Base-by-base conservation (phyloP, 2,329 filamentous ascomycete species). In the Monilinia laxa region DNA sequence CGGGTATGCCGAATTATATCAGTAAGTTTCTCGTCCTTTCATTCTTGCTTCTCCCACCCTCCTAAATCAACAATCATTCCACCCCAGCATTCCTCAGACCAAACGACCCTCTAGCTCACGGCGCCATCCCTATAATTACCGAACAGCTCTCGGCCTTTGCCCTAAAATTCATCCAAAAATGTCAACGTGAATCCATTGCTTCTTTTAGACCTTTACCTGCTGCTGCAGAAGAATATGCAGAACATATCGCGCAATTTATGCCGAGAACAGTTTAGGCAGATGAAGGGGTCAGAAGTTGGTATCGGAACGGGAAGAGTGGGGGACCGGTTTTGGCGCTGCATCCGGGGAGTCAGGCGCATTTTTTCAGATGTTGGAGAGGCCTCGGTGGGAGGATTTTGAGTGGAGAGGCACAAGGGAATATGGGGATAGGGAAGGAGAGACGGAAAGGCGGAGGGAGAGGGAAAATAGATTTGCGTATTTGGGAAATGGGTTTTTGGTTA, bases 91-190 rank as follows among this genome's bases (percentile, higher is more conserved):
- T 74, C 23, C 70, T 76, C 49, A 75, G 75, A 1, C 76, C 76
- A 2, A 77, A 77, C 40, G 71, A 69, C 2, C 72, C 72, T 4
- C 68, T 77, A 59, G 75, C 73, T 7, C 74, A 76, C 51, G 76
- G 75, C 40, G 73, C 70, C 28, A 68, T 76, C 28, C 68, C 75
- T 20, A 72, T 74, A n/a, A 80, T 79, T 4, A 80, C 82, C 65
- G 81, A 84, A 6, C 76, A 78, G 5, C 79, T 83, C 52, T 73
- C 78, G 11, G 82, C 84, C 69, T 84, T 84, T 71, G 75, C 83
- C 53, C 74, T 81, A n/a, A 77, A 79, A 69, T 79, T 83, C 14
- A 82, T 82, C 70, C 72, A 75, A 0, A 80, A 80, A 51, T 81
- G 79, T 7, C 71, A 73, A 57, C 55, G 55, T 47, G 80, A 83